Percentiles rank a stretch among this genome's conserved stretches.
Evolutionary conservation across 2,329 filamentous ascomycete species (phyloP).

Genomic region (Xylaria sp.): DNA sequence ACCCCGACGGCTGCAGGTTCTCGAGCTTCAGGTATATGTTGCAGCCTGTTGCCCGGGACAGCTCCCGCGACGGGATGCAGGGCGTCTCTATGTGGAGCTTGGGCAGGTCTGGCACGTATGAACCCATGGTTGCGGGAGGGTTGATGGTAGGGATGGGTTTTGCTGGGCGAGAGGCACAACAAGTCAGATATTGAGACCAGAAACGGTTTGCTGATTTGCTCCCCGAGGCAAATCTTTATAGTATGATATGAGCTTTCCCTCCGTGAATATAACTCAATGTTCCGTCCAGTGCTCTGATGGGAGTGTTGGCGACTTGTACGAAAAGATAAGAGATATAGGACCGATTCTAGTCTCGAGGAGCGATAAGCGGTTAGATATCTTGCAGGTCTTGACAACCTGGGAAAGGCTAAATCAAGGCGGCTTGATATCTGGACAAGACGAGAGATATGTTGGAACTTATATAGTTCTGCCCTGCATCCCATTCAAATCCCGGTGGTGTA

Average conservation of each 20-base stretch:
- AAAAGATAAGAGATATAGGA: neutral
- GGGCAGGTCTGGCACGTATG: conserved; percentile 52
- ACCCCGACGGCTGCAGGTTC: conserved; percentile 83
- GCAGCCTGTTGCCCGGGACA: conserved; percentile 78
- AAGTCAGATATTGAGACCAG: neutral
- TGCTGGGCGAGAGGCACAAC: neutral
- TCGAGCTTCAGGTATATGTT: conserved; percentile 88
- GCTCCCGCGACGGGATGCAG: conserved; percentile 70
- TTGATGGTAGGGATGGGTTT: neutral
- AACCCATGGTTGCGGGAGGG: conserved; percentile 40
- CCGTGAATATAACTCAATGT: neutral
- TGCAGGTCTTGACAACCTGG: neutral
- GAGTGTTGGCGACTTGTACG: neutral
- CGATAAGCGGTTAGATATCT: neutral
- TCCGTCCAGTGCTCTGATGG: neutral
- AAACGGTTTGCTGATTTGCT: neutral
- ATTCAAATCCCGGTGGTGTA: neutral
- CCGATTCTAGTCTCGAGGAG: conserved; percentile 5
- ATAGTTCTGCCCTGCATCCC: neutral
- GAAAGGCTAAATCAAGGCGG: neutral
- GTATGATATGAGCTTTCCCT: neutral
- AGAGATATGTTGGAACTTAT: neutral
- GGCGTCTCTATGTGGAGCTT: conserved; percentile 78
- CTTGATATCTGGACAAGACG: neutral
- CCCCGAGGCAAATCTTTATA: neutral